phyloP scores from a whole-genome alignment of 495 filamentous ascomycete species.

The Neurospora sp. region DNA sequence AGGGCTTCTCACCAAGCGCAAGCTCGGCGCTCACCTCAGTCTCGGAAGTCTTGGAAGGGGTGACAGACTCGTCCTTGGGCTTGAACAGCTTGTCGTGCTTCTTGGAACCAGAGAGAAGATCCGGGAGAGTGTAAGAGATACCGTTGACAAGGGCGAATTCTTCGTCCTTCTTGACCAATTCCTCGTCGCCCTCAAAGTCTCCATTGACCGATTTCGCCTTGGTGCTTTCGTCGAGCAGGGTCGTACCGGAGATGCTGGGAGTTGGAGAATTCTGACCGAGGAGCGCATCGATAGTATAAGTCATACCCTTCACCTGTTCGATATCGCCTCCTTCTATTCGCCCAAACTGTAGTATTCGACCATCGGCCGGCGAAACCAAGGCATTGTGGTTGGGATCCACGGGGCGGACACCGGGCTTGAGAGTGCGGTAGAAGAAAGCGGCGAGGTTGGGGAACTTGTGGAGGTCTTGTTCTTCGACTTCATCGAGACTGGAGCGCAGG shows the following conservation, averaged over 20 bases:
- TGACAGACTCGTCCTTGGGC: conserved; percentile 36
- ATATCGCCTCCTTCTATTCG: conserved; percentile 86
- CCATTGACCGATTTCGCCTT: neutral
- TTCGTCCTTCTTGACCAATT: conserved; percentile 64
- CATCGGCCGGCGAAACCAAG: conserved; percentile 80
- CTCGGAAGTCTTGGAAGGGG: conserved; percentile 57
- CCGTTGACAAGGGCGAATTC: conserved; percentile 95
- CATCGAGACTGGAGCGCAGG: conserved; percentile 48
- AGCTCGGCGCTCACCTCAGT: conserved; percentile 77
- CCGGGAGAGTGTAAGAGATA: conserved; percentile 89
- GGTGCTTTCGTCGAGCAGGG: conserved; percentile 8
- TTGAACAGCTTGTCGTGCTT: conserved; percentile 24
- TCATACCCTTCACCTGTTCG: conserved; percentile 99
- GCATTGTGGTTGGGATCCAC: conserved; percentile 70
- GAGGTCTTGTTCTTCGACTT: conserved; percentile 79
- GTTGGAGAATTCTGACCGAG: conserved; percentile 54
- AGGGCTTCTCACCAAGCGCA: conserved; percentile 61
- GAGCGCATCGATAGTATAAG: conserved; percentile 88
- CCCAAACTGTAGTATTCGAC: conserved; percentile 83
- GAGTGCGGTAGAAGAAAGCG: conserved; percentile 90
- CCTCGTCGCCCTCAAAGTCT: conserved; percentile 38
- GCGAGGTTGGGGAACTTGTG: conserved; percentile 86
- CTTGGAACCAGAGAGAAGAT: conserved; percentile 67
- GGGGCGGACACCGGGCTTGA: conserved; percentile 85
- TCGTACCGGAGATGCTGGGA: conserved; percentile 26